Conservation (phyloP, 2,329 filamentous ascomycete species). For the Diaporthe eres region DNA sequence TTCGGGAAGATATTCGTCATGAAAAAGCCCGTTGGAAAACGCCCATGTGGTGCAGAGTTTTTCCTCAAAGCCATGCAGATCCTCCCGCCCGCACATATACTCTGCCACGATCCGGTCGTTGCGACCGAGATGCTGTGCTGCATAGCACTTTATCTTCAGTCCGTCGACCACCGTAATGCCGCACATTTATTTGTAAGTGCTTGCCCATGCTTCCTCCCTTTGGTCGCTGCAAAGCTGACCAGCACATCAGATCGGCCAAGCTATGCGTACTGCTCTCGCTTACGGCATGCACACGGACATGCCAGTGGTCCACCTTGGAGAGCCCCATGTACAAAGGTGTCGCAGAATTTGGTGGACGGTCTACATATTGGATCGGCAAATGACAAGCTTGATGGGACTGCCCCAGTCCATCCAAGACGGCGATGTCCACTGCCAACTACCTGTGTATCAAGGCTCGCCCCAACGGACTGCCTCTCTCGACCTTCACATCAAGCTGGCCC, state of each 20-base stretch:
- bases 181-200: slow-evolving; percentile 22
- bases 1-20: slow-evolving; percentile 68
- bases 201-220: too few species aligned
- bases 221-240: background rate
- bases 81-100: slow-evolving; percentile 58
- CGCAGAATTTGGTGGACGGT: slow-evolving; percentile 69
- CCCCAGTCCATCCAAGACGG: slow-evolving; percentile 64
- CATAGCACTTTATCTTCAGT: slow-evolving; percentile 66
- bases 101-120: slow-evolving; percentile 58
- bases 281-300: slow-evolving; percentile 68
- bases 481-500: slow-evolving; percentile 41
- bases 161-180: slow-evolving; percentile 58
- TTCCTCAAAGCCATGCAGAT: slow-evolving; percentile 61
- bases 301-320: slow-evolving; percentile 57
- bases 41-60: slow-evolving; percentile 62
- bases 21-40: slow-evolving; percentile 51
- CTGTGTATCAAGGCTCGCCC: slow-evolving; percentile 32
- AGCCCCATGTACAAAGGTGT: slow-evolving; percentile 58
- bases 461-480: slow-evolving; percentile 37
- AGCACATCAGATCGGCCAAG: slow-evolving; percentile 61
- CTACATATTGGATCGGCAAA: slow-evolving; percentile 66
- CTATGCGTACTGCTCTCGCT: slow-evolving; percentile 62
- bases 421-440: slow-evolving; percentile 60
- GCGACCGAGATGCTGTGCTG: slow-evolving; percentile 66
- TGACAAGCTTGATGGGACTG: slow-evolving; percentile 67